Percentiles rank a stretch among this genome's conserved stretches.
Evolutionary conservation across 352 stramenopile genomes (phyloP).

Genomic region (Aphanomyces stellatus): DNA sequence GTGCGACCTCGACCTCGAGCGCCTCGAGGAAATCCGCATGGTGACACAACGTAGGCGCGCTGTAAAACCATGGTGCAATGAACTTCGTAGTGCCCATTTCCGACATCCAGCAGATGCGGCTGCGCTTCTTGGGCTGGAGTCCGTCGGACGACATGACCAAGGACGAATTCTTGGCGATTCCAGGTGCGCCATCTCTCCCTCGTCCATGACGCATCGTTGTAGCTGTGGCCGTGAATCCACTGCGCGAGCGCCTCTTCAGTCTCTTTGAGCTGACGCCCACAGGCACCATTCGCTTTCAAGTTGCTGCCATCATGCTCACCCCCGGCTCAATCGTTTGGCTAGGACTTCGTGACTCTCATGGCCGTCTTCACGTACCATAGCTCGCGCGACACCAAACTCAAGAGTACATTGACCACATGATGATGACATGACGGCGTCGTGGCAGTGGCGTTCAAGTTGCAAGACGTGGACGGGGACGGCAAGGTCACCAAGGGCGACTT

Average conservation of each 20-base stretch:
- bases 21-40: conserved; percentile 17
- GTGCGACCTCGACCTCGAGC: conserved; percentile 11
- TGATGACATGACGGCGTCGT: background rate
- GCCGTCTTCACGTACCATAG: conserved; percentile 16
- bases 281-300: background rate
- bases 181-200: background rate
- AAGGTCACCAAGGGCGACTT: conserved; percentile 10
- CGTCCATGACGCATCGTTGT: background rate
- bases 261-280: conserved; percentile 1
- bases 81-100: conserved; percentile 1
- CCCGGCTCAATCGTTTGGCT: background rate
- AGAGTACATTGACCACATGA: background rate
- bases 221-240: conserved; percentile 13
- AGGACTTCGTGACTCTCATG: conserved; percentile 16
- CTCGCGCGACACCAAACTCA: conserved; percentile 12
- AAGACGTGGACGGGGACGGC: conserved; percentile 15
- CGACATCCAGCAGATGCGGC: conserved; percentile 2
- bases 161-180: conserved; percentile 17
- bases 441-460: conserved; percentile 15
- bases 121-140: background rate
- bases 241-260: background rate
- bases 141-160: conserved; percentile 11
- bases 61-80: background rate
- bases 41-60: background rate
- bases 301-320: background rate